Evolutionary conservation across 1,139 yeast genomes (phyloP).

Genomic region (Saccharomyces hybrid): DNA sequence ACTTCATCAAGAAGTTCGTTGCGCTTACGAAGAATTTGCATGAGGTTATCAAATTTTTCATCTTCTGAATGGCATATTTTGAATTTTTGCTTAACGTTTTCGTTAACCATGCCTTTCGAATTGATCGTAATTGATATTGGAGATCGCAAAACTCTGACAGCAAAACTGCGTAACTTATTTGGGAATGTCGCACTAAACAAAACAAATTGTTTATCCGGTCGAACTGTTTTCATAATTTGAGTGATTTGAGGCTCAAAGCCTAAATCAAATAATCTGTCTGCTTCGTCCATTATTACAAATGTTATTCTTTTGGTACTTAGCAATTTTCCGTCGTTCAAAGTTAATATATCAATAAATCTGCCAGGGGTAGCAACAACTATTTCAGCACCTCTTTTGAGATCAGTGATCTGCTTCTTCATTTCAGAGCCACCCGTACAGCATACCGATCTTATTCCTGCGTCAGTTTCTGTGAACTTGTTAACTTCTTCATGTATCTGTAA

Average conservation of each 20-base stretch:
- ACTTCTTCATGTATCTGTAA: constrained; percentile 73
- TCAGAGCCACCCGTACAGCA: constrained; percentile 96
- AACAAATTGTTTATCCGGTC: constrained; percentile 90
- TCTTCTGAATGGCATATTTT: constrained; percentile 47
- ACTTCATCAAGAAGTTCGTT: constrained; percentile 16
- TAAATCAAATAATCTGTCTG: constrained; percentile 93
- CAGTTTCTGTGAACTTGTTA: constrained; percentile 45
- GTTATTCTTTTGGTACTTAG: constrained; percentile 64
- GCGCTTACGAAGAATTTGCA: constrained; percentile 45
- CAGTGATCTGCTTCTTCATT: constrained; percentile 74
- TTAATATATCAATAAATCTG: constrained; percentile 77
- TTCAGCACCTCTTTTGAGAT: constrained; percentile 69
- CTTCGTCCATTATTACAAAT: constrained; percentile 86
- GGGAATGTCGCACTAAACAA: constrained; percentile 95
- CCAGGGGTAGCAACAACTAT: constrained; percentile 95
- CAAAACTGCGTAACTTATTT: constrained; percentile 65
- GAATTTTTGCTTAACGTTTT: constrained; percentile 68
- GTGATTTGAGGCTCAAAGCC: constrained; percentile 97
- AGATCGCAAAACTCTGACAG: constrained; percentile 49
- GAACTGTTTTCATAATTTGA: constrained; percentile 65
- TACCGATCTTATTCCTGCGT: constrained; percentile 44
- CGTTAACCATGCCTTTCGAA: constrained; percentile 74
- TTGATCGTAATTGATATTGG: constrained; percentile 81
- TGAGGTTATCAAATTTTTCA: constrained; percentile 47
- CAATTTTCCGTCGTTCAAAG: constrained; percentile 77